Base-by-base conservation (phyloP, 225 moss, liverwort and hornwort species). In the Thuidium tamariscinum region DNA sequence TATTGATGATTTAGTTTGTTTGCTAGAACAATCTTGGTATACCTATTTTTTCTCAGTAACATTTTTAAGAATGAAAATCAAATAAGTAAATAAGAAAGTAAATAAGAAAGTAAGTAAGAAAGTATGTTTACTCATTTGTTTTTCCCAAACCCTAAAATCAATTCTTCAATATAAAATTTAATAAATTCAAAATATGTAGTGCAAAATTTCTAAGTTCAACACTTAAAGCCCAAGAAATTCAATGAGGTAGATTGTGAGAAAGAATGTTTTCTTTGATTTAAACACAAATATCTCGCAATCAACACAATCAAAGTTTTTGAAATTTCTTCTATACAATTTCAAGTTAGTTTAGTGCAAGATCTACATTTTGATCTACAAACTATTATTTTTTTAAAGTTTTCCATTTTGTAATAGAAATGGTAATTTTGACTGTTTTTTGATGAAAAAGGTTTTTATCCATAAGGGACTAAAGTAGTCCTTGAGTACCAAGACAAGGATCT, bases 21-120 rank as follows among this genome's bases (percentile, higher is more conserved):
- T 26, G 15, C 4, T 41, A 69, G 8, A 69, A 41, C 2, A 69
- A 15, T 69, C 14, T 69, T 7, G 15, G 0, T 0, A 0, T 4
- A 19, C 20, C 6, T 20, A 36, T 21, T 11, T 13, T 12, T 37
- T 6, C 6, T 22, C 25, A 22, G 37, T 5, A 22, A 67, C 2
- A 37, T 22, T 37, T 12, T 22, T 13, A 37, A 64, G 37, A 67
- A 67, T 37, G 13, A 37, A 67, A 37, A 67, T 67, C 12, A 44
- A 44, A 44, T 44, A 67, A 36, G 5, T n/a, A n/a, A n/a, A n/a
- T n/a, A n/a, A n/a, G n/a, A n/a, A n/a, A n/a, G n/a, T n/a, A n/a
- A n/a, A n/a, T n/a, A n/a, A n/a, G n/a, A n/a, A n/a, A n/a, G n/a
- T n/a, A n/a, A n/a, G n/a, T n/a, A n/a, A n/a, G n/a, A n/a, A n/a